Base-by-base conservation (phyloP, 2,329 filamentous ascomycete species). In the Fusarium scirpi region DNA sequence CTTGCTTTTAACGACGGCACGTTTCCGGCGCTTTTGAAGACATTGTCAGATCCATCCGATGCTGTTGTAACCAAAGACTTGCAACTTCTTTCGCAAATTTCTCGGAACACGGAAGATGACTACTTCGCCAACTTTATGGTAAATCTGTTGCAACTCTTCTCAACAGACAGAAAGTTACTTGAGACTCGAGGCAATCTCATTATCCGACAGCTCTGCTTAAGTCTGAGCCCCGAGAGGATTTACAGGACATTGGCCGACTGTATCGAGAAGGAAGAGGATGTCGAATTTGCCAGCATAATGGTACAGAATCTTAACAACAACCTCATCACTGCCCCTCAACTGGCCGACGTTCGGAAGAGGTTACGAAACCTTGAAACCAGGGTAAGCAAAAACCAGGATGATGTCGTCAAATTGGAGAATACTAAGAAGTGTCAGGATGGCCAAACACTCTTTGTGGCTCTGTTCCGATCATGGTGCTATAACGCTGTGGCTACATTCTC, bases 41-140 rank as follows among this genome's bases (percentile, higher is more conserved):
- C 96, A 0, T 86, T 99, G 1, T 98, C 95, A 1, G 96, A 99
- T 79, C 94, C 95, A 10, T 93, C 95, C 10, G 96, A 99, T 78
- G 93, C 94, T 20, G 96, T 99, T 9, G 97, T 99, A 3, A 98
- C 94, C 7, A 93, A 96, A 74, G 96, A 99, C 78, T 82, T 99
- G 30, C 93, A 98, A 69, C 85, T 99, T 18, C 86, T 99, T 4
- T 98, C 95, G 1, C 96, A 99, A 73, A 98, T 99, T 58, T 98
- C 95, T 5, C 90, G 92, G 70, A 97, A 98, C 74, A 98, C 94
- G 77, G 96, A 98, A 76, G 96, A 99, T 77, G 94, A 94, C 70
- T 98, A 98, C 80, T 99, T 99, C 78, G 92, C 93, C 3, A 97
- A 95, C 25, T 99, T 99, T 79, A 99, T 99, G 96, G 92, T 98